These are phyloP conservation scores for Adansonia grandidieri DNA, from an alignment of 441 rosid genomes.

Conservation along the genomic window DNA sequence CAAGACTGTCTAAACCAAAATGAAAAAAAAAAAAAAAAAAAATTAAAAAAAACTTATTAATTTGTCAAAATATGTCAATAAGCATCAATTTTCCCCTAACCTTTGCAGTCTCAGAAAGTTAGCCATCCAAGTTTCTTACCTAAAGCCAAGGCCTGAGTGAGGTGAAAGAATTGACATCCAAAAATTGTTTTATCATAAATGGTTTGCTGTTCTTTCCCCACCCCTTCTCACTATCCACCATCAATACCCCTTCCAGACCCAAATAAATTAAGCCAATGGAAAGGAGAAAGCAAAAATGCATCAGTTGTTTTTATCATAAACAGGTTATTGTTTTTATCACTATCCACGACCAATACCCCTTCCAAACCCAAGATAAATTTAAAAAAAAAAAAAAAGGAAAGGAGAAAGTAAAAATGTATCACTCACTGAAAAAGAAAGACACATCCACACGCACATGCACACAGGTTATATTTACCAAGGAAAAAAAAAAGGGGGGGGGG, in stretches of 20 bases:
- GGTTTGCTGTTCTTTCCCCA: neutral
- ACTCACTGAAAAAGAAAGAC: neutral
- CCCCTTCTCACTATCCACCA: neutral
- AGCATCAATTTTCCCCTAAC: neutral
- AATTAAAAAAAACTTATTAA: neutral
- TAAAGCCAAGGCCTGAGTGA: neutral
- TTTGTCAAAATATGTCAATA: neutral
- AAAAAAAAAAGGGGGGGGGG: neutral
- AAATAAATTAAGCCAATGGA: neutral
- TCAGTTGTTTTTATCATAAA: neutral
- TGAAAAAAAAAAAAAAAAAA: too few species aligned
- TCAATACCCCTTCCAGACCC: neutral
- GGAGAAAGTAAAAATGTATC: neutral
- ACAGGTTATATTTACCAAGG: neutral
- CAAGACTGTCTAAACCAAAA: neutral
- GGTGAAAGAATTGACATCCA: neutral
- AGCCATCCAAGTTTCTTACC: neutral
- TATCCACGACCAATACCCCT: too few species aligned
- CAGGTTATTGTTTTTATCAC: too few species aligned
- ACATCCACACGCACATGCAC: neutral
- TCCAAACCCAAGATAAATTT: neutral
- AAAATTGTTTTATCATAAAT: neutral
- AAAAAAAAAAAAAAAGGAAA: too few species aligned
- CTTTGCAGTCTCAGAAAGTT: neutral
- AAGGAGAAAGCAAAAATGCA: neutral